These are phyloP conservation scores for Atalantia buxifolia DNA, from an alignment of 345 rosid genomes.

Conservation along the genomic window DNA sequence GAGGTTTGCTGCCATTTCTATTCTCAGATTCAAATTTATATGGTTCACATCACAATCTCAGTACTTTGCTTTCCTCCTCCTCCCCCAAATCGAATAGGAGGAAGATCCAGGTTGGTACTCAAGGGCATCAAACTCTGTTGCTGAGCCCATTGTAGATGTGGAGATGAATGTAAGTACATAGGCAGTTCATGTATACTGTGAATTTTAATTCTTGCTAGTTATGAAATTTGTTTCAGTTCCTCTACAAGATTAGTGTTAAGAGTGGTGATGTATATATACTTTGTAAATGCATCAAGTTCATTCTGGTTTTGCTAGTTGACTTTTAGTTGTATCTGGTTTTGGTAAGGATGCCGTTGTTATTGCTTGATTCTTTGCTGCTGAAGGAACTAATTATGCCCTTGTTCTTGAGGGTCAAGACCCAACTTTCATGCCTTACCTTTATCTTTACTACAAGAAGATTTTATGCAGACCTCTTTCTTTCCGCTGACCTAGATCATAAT, in stretches of 20 bases:
- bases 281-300: not conserved
- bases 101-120: conserved; percentile 99
- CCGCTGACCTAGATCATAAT: not conserved
- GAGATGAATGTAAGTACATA: conserved; percentile 60
- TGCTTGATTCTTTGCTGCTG: not conserved
- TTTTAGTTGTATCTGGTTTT: not conserved
- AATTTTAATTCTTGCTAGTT: not conserved
- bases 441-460: not conserved
- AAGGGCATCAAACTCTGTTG: conserved; percentile 67
- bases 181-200: not conserved
- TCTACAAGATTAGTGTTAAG: not conserved
- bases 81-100: conserved; percentile 50
- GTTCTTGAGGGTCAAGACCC: not conserved
- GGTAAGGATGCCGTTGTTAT: not conserved
- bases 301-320: not conserved
- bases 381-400: not conserved
- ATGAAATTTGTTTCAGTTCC: not conserved
- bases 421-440: not conserved
- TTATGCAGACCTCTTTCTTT: not conserved
- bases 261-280: not conserved
- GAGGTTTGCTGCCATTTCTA: conserved; percentile 53
- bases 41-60: not conserved
- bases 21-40: conserved; percentile 14
- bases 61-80: not conserved
- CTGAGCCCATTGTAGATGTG: conserved; percentile 66